Evolutionary conservation across 1,284 basidiomycete genomes (phyloP).

Genomic region (Malassezia caprae): DNA sequence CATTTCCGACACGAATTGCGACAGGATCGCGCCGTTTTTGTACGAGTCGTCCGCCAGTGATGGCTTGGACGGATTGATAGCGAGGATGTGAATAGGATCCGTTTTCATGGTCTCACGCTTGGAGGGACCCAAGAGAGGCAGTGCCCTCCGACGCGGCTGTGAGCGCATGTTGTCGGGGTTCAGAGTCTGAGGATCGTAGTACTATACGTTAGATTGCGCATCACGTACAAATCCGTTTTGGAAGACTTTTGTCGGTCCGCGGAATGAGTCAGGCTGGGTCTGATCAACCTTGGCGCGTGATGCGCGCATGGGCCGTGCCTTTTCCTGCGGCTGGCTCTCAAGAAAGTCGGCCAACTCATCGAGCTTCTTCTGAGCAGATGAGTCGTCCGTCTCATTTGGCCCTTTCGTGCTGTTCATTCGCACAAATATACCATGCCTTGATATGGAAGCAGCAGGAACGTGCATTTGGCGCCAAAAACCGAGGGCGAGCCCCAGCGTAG

Average conservation of each 20-base stretch:
- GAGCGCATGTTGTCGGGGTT: constrained; percentile 19
- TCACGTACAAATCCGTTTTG: constrained; percentile 10
- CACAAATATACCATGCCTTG: background rate
- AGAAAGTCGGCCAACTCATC: constrained; percentile 17
- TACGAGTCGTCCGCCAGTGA: constrained; percentile 50
- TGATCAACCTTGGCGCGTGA: background rate
- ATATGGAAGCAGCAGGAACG: background rate
- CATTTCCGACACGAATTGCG: constrained; percentile 66
- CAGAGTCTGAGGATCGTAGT: constrained; percentile 34
- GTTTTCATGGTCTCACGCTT: constrained; percentile 22
- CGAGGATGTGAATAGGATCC: constrained; percentile 55
- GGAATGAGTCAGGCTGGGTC: background rate
- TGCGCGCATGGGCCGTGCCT: background rate
- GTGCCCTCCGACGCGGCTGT: constrained; percentile 11
- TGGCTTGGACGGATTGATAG: constrained; percentile 45
- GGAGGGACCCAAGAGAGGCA: constrained; percentile 33
- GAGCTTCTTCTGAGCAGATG: constrained; percentile 9
- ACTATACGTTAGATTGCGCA: constrained; percentile 10
- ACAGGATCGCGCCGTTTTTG: constrained; percentile 62
- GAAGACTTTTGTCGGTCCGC: constrained; percentile 13
- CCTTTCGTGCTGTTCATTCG: constrained; percentile 1
- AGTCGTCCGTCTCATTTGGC: background rate
- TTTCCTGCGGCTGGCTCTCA: constrained; percentile 13
- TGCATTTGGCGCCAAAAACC: background rate
- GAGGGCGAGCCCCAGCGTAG: background rate